Percentiles rank a stretch among this genome's conserved stretches.
Conservation (phyloP, 345 rosid genomes). For the Rhodamnia rubescens region DNA sequence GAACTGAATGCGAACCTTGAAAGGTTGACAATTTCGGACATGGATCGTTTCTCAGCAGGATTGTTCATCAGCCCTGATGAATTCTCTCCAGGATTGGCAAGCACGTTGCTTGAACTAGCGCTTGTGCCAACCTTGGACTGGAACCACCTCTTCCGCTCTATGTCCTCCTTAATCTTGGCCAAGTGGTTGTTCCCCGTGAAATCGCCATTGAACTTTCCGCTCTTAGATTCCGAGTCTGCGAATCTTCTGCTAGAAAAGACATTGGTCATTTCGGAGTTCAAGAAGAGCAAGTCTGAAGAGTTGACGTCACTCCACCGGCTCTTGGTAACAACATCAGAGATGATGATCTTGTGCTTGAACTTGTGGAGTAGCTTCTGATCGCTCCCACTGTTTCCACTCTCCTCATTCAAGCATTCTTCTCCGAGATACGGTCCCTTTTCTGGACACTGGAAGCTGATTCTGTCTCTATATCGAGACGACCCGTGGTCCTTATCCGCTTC, state of each 20-base stretch:
- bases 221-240: conserved; percentile 2
- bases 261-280: conserved; percentile 31
- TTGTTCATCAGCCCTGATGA: background rate
- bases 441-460: conserved; percentile 1
- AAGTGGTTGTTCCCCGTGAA: conserved; percentile 1
- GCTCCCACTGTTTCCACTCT: background rate
- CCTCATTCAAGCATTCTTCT: conserved; percentile 2
- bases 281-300: conserved; percentile 31
- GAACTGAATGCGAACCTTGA: conserved; percentile 16
- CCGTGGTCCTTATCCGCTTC: conserved; percentile 9
- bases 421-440: background rate
- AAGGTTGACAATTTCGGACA: conserved; percentile 32
- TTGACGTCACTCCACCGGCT: conserved; percentile 43
- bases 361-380: conserved; percentile 14
- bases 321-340: conserved; percentile 29
- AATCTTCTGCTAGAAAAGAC: conserved; percentile 14
- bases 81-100: background rate
- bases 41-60: conserved; percentile 22
- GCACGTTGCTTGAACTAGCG: conserved; percentile 4
- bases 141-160: conserved; percentile 18
- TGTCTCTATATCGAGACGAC: conserved; percentile 5
- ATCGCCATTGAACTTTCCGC: background rate
- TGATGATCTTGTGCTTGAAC: conserved; percentile 31
- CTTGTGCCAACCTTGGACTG: conserved; percentile 11
- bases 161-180: conserved; percentile 22